These are phyloP conservation scores for Tetratostichococcus sp. DNA, from an alignment of 139 green algal genomes.

Conservation along the genomic window DNA sequence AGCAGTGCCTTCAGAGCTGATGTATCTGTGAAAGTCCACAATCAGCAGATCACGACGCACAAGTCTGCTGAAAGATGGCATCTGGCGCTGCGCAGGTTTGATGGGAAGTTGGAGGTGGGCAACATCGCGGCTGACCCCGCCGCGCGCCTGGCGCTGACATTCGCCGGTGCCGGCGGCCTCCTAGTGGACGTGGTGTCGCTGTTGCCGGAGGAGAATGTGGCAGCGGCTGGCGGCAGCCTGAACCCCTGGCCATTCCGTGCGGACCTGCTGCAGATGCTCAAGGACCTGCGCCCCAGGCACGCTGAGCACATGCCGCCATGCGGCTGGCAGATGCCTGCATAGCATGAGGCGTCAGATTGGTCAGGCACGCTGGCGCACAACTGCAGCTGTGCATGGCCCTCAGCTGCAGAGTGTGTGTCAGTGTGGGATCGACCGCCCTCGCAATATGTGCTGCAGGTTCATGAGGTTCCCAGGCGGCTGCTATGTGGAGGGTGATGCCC, in stretches of 20 bases:
- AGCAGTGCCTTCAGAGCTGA: too few species aligned
- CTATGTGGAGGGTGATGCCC: conserved; percentile 54
- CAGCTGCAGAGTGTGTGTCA: too few species aligned
- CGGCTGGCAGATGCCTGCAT: conserved; percentile 2
- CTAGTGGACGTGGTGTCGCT: conserved; percentile 29
- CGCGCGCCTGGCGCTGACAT: conserved; percentile 13
- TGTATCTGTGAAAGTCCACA: too few species aligned
- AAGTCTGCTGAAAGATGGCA: too few species aligned
- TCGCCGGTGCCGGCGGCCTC: conserved; percentile 14
- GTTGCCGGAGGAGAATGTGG: conserved; percentile 32
- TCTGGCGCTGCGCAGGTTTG: background rate
- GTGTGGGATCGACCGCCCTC: too few species aligned
- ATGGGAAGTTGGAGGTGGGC: background rate
- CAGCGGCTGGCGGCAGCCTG: conserved; percentile 1
- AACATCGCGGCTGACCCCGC: conserved; percentile 4
- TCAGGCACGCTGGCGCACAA: too few species aligned
- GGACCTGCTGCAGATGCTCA: conserved; percentile 31
- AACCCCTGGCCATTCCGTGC: conserved; percentile 36
- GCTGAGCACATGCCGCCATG: too few species aligned
- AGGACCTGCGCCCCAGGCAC: conserved; percentile 29
- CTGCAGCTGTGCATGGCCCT: too few species aligned
- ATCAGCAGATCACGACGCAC: too few species aligned
- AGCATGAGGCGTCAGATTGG: background rate
- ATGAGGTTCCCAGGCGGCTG: conserved; percentile 62
- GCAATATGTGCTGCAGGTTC: conserved; percentile 40